Base-by-base conservation (phyloP, 805 yeast species). In the Starmerella sp. region DNA sequence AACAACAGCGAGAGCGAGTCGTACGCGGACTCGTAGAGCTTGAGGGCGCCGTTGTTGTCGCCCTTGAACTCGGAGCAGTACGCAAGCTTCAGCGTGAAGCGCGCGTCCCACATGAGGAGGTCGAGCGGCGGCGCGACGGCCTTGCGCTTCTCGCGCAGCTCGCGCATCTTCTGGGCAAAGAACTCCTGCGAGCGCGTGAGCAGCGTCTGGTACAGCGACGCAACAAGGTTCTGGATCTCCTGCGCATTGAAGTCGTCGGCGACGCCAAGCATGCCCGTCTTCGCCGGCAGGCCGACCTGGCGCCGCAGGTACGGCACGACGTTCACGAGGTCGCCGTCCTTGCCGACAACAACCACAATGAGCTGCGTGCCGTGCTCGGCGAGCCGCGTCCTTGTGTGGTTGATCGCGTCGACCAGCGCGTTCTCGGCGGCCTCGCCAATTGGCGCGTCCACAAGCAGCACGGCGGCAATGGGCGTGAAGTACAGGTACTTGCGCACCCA, bases 401-500 rank as follows among this genome's bases (percentile, higher is more conserved):
- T 28, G n/a, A 48, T 6, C 34, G 71, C 48, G 2, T 62, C 52
- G 14, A 42, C 28, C 61, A 35, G 59, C 64, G 22, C 76, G 65
- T 52, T 74, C 10, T 67, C 67, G 17, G 63, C 65, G 4, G 58
- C 64, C 34, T 52, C 54, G 13, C 48, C 39, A 2, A 28, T 37
- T 10, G 63, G 58, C 14, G 77, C 57, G 49, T 74, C 74, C 60
- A 74, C 73, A 38, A 79, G 72, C 2, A 76, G 63, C 2, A 81
- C 66, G 43, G 75, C 72, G 0, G 76, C 73, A 1, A 76, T 60
- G 0, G 86, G 86, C n/a, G 71, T 43, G 3, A 68, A 54, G n/a
- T 72, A 68, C 31, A 69, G 67, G 61, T 81, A 78, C 61, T 79
- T 81, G 37, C 73, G 71, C 13, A 80, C 56, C 87, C 86, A 82